These are phyloP conservation scores for Solidago caesia DNA, from an alignment of 129 eudicot genomes.

Conservation along the genomic window DNA sequence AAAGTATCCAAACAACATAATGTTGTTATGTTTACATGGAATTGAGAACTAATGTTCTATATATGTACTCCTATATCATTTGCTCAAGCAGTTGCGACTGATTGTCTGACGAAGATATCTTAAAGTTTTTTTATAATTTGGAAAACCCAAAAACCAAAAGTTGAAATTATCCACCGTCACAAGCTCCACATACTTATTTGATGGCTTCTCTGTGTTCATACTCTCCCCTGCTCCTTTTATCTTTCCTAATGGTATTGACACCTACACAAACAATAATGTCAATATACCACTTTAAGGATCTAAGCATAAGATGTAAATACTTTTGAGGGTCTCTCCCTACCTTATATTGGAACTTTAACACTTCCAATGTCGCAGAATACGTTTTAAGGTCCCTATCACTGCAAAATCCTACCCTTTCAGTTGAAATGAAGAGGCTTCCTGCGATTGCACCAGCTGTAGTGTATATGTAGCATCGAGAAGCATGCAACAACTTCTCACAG, in stretches of 20 bases:
- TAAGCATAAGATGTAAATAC: neutral
- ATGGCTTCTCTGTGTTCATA: constrained; percentile 25
- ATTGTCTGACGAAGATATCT: neutral
- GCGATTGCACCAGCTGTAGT: constrained; percentile 46
- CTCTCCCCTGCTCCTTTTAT: constrained; percentile 27
- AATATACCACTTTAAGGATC: neutral
- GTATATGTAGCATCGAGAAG: constrained; percentile 39
- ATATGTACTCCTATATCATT: neutral
- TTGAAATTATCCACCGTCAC: constrained; percentile 23
- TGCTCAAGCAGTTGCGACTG: neutral
- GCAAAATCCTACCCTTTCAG: constrained; percentile 40
- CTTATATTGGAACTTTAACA: constrained; percentile 38
- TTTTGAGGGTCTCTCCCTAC: neutral
- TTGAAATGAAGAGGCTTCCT: constrained; percentile 43
- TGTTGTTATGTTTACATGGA: constrained; percentile 22
- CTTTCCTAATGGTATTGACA: constrained; percentile 29
- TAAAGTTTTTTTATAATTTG: constrained; percentile 13
- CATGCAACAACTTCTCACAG: constrained; percentile 40
- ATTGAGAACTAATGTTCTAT: neutral
- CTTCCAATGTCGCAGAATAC: constrained; percentile 32
- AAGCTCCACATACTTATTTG: constrained; percentile 28
- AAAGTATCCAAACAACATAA: neutral
- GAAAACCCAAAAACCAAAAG: constrained; percentile 24
- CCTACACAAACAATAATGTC: neutral
- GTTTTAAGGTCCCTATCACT: constrained; percentile 40